Evolutionary conservation across 2,329 filamentous ascomycete genomes (phyloP), one percentile per base, ranked within the genome.

Genomic region (Xylaria sp.): DNA sequence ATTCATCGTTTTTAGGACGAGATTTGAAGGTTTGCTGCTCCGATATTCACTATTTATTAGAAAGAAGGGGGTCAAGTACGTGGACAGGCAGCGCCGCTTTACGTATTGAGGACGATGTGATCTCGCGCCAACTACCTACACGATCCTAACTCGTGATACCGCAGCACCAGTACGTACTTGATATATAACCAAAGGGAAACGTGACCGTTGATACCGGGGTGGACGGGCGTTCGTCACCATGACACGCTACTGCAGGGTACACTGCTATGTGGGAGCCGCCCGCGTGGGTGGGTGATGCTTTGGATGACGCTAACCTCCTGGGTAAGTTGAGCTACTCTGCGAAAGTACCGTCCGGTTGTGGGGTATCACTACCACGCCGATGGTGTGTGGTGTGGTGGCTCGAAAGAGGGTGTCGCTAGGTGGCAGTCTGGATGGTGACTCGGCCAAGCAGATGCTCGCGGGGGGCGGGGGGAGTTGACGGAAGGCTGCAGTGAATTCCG

Each of bases 161-260:
- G 31, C 45, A 37, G 28, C 40, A 14, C 6, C 33, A 43, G 51
- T n/a, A 14, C 31, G 9, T 54, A n/a, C 23, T 23, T 42, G 2
- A 5, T 9, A 31, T 4, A 52, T 19, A 11, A n/a, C n/a, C n/a
- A n/a, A 35, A 49, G 42, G 31, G 17, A 52, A 21, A 45, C 4
- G n/a, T 23, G 17, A 33, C 14, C 23, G 4, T 58, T 7, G n/a
- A 31, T 35, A 25, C 25, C 21, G 23, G 31, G 42, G 40, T 28
- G 31, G 33, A 47, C 50, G 38, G 23, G 17, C 14, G 35, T 47
- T 60, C 14, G 33, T 47, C 42, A 47, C 25, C 49, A 33, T 14
- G 42, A 54, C 23, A 17, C 42, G 21, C 47, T 28, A 25, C 42
- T 47, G 33, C 42, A 60, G 43, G 50, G 57, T 35, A 47, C 57